Conservation (phyloP, 2,329 filamentous ascomycete species). For the Daldinia eschscholtzii region DNA sequence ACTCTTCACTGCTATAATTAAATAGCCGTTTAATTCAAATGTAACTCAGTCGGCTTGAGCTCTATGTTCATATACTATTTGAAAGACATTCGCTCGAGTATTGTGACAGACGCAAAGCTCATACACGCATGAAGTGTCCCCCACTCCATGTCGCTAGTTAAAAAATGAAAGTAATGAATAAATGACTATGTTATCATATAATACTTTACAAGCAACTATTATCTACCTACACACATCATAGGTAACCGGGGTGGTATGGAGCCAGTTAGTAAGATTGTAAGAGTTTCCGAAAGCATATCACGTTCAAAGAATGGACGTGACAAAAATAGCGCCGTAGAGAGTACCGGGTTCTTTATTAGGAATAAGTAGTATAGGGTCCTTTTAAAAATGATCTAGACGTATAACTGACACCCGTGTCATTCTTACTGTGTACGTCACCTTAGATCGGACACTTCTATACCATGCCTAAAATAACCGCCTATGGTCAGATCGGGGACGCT, state of each 20-base stretch:
- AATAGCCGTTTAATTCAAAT: not conserved
- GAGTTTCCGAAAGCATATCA: slow-evolving; percentile 1
- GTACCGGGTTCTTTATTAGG: not conserved
- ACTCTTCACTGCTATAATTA: too few relatives aligned
- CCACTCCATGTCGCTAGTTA: too few relatives aligned
- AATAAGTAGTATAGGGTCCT: not conserved
- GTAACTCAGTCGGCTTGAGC: not conserved
- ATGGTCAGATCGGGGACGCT: not conserved
- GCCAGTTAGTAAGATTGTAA: not conserved
- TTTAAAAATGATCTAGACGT: not conserved
- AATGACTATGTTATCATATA: too few relatives aligned
- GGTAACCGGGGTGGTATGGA: not conserved
- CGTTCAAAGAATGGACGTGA: not conserved
- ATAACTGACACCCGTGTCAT: not conserved
- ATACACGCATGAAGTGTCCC: too few relatives aligned
- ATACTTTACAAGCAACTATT: too few relatives aligned
- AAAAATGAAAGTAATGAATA: too few relatives aligned
- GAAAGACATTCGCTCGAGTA: not conserved
- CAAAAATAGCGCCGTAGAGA: not conserved
- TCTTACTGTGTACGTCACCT: not conserved
- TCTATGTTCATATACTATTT: not conserved
- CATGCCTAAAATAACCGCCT: not conserved
- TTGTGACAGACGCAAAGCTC: not conserved
- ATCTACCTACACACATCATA: too few relatives aligned
- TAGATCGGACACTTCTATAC: not conserved